Evolutionary conservation across 371 early-diverging fungal genomes (phyloP).

Genomic region (Haplosporangium sp.): DNA sequence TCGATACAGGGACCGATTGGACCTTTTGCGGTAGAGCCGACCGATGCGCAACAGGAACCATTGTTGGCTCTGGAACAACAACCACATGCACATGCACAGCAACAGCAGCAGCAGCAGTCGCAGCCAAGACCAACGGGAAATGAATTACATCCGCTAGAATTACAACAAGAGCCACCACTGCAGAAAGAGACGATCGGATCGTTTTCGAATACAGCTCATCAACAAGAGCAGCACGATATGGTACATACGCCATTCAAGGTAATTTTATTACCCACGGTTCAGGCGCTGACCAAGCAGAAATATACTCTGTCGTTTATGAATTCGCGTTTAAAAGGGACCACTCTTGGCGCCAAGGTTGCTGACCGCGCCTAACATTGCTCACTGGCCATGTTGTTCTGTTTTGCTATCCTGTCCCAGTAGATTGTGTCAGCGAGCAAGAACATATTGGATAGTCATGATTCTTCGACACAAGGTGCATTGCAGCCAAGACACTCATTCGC

Average conservation of each 20-base stretch:
- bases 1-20: background rate
- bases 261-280: background rate
- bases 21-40: too few species aligned
- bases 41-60: too few species aligned
- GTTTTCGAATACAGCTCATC: background rate
- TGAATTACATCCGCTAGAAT: too few species aligned
- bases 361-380: too few species aligned
- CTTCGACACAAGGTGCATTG: conserved; percentile 4
- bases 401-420: background rate
- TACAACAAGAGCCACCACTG: too few species aligned
- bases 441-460: background rate
- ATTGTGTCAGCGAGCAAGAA: background rate
- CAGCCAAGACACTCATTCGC: background rate
- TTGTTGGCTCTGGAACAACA: background rate
- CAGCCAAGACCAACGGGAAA: too few species aligned
- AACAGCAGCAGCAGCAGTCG: conserved; percentile 1
- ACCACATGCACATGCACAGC: background rate
- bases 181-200: background rate
- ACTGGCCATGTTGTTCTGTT: background rate
- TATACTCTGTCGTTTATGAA: too few species aligned
- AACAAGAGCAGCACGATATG: background rate
- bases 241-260: conserved; percentile 4
- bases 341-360: too few species aligned
- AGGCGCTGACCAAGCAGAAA: conserved; percentile 21
- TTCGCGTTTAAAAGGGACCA: too few species aligned